Conservation (phyloP, 495 filamentous ascomycete genomes). For the Schizothecium vesticola region DNA sequence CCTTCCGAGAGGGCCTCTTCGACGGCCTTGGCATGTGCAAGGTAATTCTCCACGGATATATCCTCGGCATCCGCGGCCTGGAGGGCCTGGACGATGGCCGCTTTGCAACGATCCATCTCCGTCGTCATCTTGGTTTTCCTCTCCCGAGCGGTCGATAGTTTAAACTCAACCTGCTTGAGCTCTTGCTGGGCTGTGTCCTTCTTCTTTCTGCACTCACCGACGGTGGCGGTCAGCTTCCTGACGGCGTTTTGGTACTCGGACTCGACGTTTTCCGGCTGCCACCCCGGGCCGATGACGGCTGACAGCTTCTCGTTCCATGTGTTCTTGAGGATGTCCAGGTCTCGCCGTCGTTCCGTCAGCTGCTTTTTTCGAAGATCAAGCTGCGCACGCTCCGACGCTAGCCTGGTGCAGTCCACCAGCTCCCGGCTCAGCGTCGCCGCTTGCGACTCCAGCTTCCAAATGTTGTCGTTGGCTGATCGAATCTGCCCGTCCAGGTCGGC, state of each 20-base stretch:
- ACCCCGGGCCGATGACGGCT: slow-evolving; percentile 54
- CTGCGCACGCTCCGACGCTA: slow-evolving; percentile 71
- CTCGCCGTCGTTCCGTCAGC: slow-evolving; percentile 60
- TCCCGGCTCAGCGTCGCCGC: slow-evolving; percentile 64
- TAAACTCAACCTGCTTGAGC: slow-evolving; percentile 71
- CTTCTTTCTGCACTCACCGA: slow-evolving; percentile 56
- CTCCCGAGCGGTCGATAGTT: slow-evolving; percentile 58
- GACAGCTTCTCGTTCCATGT: slow-evolving; percentile 68
- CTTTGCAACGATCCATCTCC: slow-evolving; percentile 56
- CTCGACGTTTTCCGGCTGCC: slow-evolving; percentile 67
- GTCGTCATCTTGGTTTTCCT: slow-evolving; percentile 57
- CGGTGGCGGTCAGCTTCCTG: slow-evolving; percentile 46
- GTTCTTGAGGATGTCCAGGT: slow-evolving; percentile 67
- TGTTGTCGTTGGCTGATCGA: slow-evolving; percentile 52
- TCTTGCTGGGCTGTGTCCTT: slow-evolving; percentile 67
- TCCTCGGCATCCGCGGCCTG: slow-evolving; percentile 28
- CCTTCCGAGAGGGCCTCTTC: slow-evolving; percentile 57
- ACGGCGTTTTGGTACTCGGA: slow-evolving; percentile 62
- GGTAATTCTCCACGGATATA: slow-evolving; percentile 39
- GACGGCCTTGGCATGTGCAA: slow-evolving; percentile 34
- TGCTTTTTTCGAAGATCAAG: slow-evolving; percentile 75
- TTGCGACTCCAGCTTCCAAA: slow-evolving; percentile 63
- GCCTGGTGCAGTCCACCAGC: slow-evolving; percentile 69
- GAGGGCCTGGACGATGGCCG: slow-evolving; percentile 39
- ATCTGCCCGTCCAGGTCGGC: slow-evolving; percentile 66